Evolutionary conservation across 257 asterid genomes (phyloP).

Genomic region (Scutellaria galericulata): DNA sequence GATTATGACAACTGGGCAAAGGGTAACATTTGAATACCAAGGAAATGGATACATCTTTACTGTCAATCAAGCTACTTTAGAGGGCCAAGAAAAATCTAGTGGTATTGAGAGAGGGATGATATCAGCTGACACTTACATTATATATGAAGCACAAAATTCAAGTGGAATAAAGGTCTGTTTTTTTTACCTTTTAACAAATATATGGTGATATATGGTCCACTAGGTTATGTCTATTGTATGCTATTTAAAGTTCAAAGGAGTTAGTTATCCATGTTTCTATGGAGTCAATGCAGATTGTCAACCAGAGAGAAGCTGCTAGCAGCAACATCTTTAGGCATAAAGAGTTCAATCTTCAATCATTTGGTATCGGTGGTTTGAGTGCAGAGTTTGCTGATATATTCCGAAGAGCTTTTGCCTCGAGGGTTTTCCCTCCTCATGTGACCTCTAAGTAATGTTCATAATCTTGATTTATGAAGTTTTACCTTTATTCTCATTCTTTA

Average conservation of each 20-base stretch:
- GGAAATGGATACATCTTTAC: conserved; percentile 84
- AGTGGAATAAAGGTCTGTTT: conserved; percentile 87
- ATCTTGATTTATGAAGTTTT: conserved; percentile 26
- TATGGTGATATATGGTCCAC: conserved; percentile 23
- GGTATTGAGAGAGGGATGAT: conserved; percentile 81
- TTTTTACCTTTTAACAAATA: conserved; percentile 27
- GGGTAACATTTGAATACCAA: conserved; percentile 85
- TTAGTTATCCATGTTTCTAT: conserved; percentile 28
- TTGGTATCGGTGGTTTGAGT: conserved; percentile 97
- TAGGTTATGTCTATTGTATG: conserved; percentile 30
- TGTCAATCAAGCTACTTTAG: conserved; percentile 82
- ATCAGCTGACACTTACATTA: conserved; percentile 82
- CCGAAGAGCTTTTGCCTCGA: conserved; percentile 99
- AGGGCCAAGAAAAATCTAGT: conserved; percentile 67
- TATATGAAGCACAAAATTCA: conserved; percentile 78
- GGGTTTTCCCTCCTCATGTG: conserved; percentile 97
- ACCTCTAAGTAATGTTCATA: conserved; percentile 76
- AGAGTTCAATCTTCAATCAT: conserved; percentile 89
- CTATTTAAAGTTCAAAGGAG: conserved; percentile 23
- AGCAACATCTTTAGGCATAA: conserved; percentile 90
- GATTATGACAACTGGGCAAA: conserved; percentile 91
- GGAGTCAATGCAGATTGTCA: conserved; percentile 71
- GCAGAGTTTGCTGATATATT: conserved; percentile 97
- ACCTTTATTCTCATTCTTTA: conserved; percentile 24
- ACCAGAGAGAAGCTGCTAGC: conserved; percentile 97